Base-by-base conservation (phyloP, 2,329 filamentous ascomycete genomes). In the Cylindrodendrum hubeiense region DNA sequence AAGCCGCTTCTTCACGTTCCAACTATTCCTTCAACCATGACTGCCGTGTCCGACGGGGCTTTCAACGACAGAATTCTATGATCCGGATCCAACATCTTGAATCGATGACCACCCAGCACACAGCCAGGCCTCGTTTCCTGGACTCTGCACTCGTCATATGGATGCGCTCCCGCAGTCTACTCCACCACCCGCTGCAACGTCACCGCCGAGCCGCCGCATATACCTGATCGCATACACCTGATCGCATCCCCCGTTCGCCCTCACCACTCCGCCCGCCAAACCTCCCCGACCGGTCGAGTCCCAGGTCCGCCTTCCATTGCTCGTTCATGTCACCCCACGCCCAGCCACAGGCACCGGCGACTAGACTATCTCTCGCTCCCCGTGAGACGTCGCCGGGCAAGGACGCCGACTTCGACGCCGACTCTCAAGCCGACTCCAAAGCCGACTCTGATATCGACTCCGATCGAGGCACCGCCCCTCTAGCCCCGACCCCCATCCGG, bases 401-500 rank as follows among this genome's bases (percentile, higher is more conserved):
- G 43, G 59, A 62, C 44, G 26, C 46, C 21, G 49, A 51, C 15
- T 7, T 46, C 22, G 26, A 52, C 21, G n/a, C 58, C 39, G 26
- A 46, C 24, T 21, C 24, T n/a, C n/a, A n/a, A n/a, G 17, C 56
- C 22, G 26, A 52, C 21, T 33, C 26, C 22, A 47, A 34, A 37
- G n/a, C 58, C 39, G 26, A 46, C 24, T 21, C 24, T n/a, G 28
- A 53, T 17, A 9, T 44, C 21, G 37, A n/a, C 37, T 13, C 21
- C 43, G 26, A 63, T 43, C 53, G 41, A 39, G 22, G 22, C 24
- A 24, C 53, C 1, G 17, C 34, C 22, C 24, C 30, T 52, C 39
- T 33, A 41, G 43, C 33, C 19, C 56, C 28, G 46, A 33, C 63
- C 19, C 46, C 49, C 12, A 28, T 73, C 24, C 33, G 44, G 7